phyloP scores from a whole-genome alignment of 2,329 filamentous ascomycete species.

The Harringtonia lauricola region DNA sequence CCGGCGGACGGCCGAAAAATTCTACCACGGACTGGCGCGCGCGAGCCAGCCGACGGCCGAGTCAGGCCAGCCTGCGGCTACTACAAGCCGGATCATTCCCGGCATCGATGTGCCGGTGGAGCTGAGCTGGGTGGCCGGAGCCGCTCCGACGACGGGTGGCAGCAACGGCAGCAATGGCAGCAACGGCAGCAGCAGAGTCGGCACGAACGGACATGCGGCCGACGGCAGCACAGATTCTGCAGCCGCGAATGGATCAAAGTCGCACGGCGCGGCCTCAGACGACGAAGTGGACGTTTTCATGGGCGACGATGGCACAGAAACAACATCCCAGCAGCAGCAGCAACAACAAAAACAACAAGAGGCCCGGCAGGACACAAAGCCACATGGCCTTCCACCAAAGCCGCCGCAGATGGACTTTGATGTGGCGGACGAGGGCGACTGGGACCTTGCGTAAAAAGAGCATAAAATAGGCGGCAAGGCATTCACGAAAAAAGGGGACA shows the following conservation, averaged over 20 bases:
- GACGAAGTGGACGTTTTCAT: background rate
- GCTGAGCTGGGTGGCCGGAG: slow-evolving; percentile 44
- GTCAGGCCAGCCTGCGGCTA: slow-evolving; percentile 11
- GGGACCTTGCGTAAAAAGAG: slow-evolving; percentile 19
- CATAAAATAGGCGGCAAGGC: background rate
- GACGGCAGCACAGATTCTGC: too few relatives aligned
- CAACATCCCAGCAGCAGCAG: background rate
- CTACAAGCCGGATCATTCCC: slow-evolving; percentile 40
- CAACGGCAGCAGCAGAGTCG: background rate
- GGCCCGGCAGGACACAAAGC: background rate
- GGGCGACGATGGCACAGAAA: background rate
- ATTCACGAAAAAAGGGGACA: background rate
- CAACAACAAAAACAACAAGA: background rate
- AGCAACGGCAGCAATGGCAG: slow-evolving; percentile 3
- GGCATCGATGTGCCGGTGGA: slow-evolving; percentile 53
- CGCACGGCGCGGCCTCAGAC: background rate
- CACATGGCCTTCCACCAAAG: slow-evolving; percentile 9
- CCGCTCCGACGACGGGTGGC: slow-evolving; percentile 4
- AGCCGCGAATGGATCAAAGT: background rate
- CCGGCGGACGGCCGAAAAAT: slow-evolving; percentile 60
- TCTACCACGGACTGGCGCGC: slow-evolving; percentile 41
- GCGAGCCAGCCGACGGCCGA: background rate
- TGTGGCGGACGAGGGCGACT: slow-evolving; percentile 38
- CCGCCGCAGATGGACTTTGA: slow-evolving; percentile 40
- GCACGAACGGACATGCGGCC: background rate